Base-by-base conservation (phyloP, 2,329 filamentous ascomycete species). In the Rhinocladiella similis region DNA sequence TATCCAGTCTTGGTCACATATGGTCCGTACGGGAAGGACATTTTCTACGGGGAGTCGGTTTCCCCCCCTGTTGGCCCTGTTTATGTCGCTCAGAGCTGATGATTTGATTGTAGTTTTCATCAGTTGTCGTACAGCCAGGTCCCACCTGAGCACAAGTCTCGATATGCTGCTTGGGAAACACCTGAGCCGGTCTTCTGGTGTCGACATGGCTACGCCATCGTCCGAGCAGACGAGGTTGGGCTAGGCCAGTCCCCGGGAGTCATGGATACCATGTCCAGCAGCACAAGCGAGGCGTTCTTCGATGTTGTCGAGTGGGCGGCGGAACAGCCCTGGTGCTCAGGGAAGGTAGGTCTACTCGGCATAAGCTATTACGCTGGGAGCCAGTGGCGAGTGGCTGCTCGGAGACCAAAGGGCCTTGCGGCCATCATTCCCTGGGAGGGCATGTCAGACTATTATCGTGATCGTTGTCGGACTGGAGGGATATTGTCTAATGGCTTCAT, bases 21-120 rank as follows among this genome's bases (percentile, higher is more conserved):
- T 62, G 87, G 87, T 0, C 87, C 87, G 0, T 90, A 90, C 61
- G 87, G 87, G 45, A 90, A 90, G 63, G 86, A 90, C 63, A 87
- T 89, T 35, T 18, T n/a, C 13, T 39, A 39, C 5, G 18, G 18
- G 14, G 36, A 39, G 36, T 39, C 7, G 7, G 36, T 39, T 25
- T 25, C n/a, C n/a, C n/a, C n/a, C n/a, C n/a, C n/a, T n/a, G n/a
- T n/a, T n/a, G n/a, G n/a, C n/a, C n/a, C n/a, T 25, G 4, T 25
- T 7, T 25, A 5, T 25, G 22, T 25, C 22, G 4, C 22, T 25
- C 2, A 25, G n/a, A n/a, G n/a, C n/a, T n/a, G n/a, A n/a, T n/a
- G 22, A 25, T 25, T 7, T 25, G 22, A 5, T 7, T 25, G 4
- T 25, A 25, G 22, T 25, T 25, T 25, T 7, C 22, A 25, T 25